A percentile compares a stretch with the other conserved stretches of the same genome.
These are phyloP conservation scores for Leishmania aethiopica DNA, from an alignment of 208 protist genomes.

Conservation along the genomic window DNA sequence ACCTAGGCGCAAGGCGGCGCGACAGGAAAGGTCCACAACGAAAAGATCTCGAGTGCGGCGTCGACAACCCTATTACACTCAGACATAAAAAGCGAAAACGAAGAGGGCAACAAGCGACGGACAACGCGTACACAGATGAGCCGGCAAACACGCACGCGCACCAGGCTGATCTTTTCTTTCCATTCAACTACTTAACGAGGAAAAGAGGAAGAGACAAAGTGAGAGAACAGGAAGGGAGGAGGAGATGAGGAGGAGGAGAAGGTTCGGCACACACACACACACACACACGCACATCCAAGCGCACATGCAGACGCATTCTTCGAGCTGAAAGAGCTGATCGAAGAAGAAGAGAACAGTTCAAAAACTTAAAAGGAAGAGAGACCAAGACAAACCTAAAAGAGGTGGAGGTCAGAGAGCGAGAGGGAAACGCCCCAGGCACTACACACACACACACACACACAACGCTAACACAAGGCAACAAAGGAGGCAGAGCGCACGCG, in stretches of 20 bases:
- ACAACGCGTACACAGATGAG: background rate
- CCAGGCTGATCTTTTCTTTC: background rate
- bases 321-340: background rate
- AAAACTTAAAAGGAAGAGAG: background rate
- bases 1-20: background rate
- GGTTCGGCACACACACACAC: background rate
- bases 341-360: background rate
- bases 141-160: background rate
- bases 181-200: background rate
- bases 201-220: background rate
- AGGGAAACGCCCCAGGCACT: too few species aligned
- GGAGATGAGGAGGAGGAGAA: background rate
- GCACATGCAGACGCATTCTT: background rate
- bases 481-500: background rate
- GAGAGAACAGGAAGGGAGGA: background rate
- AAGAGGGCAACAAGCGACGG: background rate
- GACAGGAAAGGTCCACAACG: background rate
- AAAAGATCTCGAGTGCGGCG: background rate
- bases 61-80: background rate
- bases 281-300: background rate
- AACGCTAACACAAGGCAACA: background rate
- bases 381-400: background rate
- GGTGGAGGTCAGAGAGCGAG: too few species aligned
- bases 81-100: background rate
- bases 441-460: constrained; percentile 3